These are phyloP conservation scores for Golubevia pallescens DNA, from an alignment of 1,284 basidiomycete genomes.

Conservation along the genomic window DNA sequence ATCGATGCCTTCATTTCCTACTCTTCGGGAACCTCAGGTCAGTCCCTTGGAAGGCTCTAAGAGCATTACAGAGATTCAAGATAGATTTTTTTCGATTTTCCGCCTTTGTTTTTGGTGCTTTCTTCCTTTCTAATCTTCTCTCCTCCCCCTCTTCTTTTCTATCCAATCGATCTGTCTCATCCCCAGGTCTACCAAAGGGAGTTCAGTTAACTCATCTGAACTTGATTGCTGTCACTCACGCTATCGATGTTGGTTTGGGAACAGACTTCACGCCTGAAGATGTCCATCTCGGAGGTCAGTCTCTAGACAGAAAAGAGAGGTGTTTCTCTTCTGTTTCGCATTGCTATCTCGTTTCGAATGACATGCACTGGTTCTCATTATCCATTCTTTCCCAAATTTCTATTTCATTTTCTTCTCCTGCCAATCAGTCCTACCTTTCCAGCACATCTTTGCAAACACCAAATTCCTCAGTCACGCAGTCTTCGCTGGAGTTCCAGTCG, in stretches of 20 bases:
- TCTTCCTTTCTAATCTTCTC: too few species aligned
- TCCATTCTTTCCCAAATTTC: neutral
- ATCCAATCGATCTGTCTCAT: too few species aligned
- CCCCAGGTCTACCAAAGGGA: conserved; percentile 34
- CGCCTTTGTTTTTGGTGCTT: too few species aligned
- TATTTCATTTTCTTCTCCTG: neutral
- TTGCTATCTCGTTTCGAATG: too few species aligned
- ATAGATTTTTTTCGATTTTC: too few species aligned
- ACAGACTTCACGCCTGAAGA: conserved; percentile 28
- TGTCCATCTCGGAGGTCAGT: conserved; percentile 18
- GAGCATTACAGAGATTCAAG: too few species aligned
- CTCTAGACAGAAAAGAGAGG: neutral
- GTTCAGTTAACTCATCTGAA: conserved; percentile 55
- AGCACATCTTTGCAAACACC: conserved; percentile 65
- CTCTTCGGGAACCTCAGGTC: conserved; percentile 55
- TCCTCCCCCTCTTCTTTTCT: too few species aligned
- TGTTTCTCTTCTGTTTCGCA: neutral
- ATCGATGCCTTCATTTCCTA: conserved; percentile 42
- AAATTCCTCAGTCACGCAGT: conserved; percentile 73
- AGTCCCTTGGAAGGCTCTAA: too few species aligned
- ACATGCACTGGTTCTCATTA: too few species aligned
- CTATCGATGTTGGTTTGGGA: conserved; percentile 21
- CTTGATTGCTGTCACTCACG: conserved; percentile 34
- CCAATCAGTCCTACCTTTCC: conserved; percentile 32
- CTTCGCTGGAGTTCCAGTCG: conserved; percentile 70